Conservation (phyloP, 164 flowering plant species). For the Litsea cubeba region DNA sequence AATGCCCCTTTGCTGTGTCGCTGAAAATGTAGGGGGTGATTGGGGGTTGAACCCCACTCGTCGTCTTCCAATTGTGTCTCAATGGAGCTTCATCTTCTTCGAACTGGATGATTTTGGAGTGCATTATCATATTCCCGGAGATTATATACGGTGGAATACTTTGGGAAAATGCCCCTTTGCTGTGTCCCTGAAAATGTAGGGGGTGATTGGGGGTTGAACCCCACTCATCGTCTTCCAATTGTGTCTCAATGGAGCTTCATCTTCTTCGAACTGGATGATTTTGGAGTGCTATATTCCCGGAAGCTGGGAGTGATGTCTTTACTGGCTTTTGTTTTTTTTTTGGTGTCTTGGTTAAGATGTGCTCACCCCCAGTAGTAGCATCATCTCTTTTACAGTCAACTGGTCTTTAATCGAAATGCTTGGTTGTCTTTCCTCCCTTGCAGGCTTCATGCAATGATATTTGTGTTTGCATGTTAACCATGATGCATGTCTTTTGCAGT, state of each 20-base stretch:
- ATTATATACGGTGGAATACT: slow-evolving; percentile 97
- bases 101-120: neutral
- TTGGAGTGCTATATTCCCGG: neutral
- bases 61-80: neutral
- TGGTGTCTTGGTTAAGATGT: neutral
- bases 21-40: slow-evolving; percentile 15
- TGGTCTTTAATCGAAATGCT: no score
- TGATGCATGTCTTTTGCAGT: no score
- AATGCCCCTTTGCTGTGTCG: slow-evolving; percentile 71
- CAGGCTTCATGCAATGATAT: no score
- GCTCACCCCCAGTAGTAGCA: neutral
- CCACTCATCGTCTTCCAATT: neutral
- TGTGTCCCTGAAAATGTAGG: slow-evolving; percentile 31
- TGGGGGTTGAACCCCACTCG: neutral
- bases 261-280: neutral
- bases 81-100: neutral
- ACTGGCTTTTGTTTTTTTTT: neutral
- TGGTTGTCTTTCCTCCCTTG: no score
- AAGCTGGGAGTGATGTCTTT: neutral
- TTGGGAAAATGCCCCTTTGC: slow-evolving; percentile 86
- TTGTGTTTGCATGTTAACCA: no score
- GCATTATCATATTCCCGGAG: slow-evolving; percentile 12
- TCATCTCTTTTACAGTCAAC: no score
- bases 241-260: neutral
- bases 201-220: neutral